A percentile compares a stretch with the other conserved stretches of the same genome.
These are phyloP conservation scores for Epichloe bromicola DNA, from an alignment of 2,329 filamentous ascomycete species.

Conservation along the genomic window DNA sequence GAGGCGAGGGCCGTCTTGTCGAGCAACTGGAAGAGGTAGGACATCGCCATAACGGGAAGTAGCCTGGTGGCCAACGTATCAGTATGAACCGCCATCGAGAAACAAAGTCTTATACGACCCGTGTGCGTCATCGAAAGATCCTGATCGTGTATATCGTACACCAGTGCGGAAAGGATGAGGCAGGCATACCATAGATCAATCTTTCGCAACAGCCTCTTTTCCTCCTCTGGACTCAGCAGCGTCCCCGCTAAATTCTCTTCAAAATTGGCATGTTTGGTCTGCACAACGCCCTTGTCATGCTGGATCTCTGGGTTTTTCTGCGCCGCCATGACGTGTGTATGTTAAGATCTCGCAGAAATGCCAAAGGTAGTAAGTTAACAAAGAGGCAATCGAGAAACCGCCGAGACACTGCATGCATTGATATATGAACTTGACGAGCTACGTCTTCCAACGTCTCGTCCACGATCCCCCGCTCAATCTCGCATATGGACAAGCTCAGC, in stretches of 20 bases:
- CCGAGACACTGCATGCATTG: not conserved
- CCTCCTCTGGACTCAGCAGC: conserved; percentile 13
- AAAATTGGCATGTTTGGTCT: not conserved
- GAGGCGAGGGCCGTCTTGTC: conserved; percentile 46
- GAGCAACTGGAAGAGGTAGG: conserved; percentile 46
- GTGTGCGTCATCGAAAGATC: no score
- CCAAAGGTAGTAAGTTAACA: not conserved
- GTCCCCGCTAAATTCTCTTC: conserved; percentile 2
- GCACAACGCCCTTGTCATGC: not conserved
- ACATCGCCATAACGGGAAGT: conserved; percentile 37
- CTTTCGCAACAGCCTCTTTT: conserved; percentile 42
- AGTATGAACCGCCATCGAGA: no score
- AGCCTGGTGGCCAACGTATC: conserved; percentile 19
- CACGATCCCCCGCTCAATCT: no score
- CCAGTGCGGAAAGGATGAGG: not conserved
- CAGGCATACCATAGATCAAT: conserved; percentile 44
- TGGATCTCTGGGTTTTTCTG: not conserved
- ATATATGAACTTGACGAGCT: no score
- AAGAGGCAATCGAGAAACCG: not conserved
- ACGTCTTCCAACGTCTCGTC: no score
- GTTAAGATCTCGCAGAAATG: not conserved
- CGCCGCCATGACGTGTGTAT: not conserved
- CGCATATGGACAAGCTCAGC: no score
- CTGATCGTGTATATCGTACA: no score
- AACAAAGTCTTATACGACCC: no score